Base-by-base conservation (phyloP, 202 grass and related monocot species). In the Zizania palustris region DNA sequence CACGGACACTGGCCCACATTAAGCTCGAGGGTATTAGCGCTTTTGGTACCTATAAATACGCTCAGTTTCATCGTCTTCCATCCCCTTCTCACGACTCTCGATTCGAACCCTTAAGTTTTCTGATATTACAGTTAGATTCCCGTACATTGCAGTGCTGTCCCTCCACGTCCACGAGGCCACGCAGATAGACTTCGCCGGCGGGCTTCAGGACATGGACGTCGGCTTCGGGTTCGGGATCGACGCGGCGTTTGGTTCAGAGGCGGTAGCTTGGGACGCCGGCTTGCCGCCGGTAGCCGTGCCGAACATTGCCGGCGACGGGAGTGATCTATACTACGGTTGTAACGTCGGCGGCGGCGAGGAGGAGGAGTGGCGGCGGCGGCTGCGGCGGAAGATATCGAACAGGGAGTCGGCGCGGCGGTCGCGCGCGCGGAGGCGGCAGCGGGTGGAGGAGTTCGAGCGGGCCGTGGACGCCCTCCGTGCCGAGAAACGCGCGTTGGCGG, bases 331-430 rank as follows among this genome's bases (percentile, higher is more conserved):
- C 28, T 28, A 0, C 28, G 0, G 28, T 28, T 28, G 28, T 28
- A 2, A 28, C 14, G 19, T 1, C 14, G 50, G 0, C 15, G 63
- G 18, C 0, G 28, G 9, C 4, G 43, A 57, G 0, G 57, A 54
- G 9, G 67, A 85, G 46, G 56, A 68, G 55, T 3, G 43, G 5
- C 13, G 1, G 28, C 67, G 58, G 7, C 57, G 74, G 53, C 36
- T 73, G 57, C 38, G 54, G 57, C 66, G 88, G 65, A 87, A 60
- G 80, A 56, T 84, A 11, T 87, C 88, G 21, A 90, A 90, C 84
- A 35, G 84, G 7, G 88, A 90, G 71, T 90, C 88, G 5, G 88
- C 88, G 43, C 65, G 75, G 9, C 54, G 76, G 64, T 90, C 88
- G 19, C 75, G 88, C 0, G 82, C 73, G 42, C 70, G 88, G 18